phyloP scores from a whole-genome alignment of 169 alveolate genomes.

The Theileria luwenshuni region DNA sequence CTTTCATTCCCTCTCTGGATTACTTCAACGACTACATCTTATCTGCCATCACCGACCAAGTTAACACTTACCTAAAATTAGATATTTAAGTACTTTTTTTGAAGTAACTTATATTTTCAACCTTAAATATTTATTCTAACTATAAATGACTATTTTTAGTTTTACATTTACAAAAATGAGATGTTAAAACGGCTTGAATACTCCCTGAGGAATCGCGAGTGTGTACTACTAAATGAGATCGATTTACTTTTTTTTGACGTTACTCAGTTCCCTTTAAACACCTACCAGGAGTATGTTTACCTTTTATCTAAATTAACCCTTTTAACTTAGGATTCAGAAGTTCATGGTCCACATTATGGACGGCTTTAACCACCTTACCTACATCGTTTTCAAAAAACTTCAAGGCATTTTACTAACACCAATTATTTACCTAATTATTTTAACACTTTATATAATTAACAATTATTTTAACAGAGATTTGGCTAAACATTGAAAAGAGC shows the following conservation, averaged over 20 bases:
- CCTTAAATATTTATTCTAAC: not conserved
- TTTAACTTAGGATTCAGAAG: constrained; percentile 26
- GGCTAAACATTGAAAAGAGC: not conserved
- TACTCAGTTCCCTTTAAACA: constrained; percentile 4
- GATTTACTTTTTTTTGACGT: constrained; percentile 17
- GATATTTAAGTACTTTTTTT: too few species aligned
- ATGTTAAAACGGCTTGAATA: constrained; percentile 13
- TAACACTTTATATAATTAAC: not conserved
- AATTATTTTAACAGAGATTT: constrained; percentile 1
- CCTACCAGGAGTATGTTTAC: constrained; percentile 17
- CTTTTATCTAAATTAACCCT: not conserved
- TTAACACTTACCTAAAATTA: constrained; percentile 1
- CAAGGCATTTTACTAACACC: not conserved
- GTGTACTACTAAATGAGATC: constrained; percentile 54
- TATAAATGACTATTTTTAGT: constrained; percentile 11
- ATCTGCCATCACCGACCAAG: constrained; percentile 6
- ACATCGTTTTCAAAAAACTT: not conserved
- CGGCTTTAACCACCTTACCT: constrained; percentile 41
- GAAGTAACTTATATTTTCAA: not conserved
- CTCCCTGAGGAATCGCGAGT: constrained; percentile 31
- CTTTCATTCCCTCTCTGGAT: not conserved
- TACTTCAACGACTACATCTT: not conserved
- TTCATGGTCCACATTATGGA: constrained; percentile 26
- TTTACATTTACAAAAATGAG: constrained; percentile 22
- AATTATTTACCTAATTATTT: not conserved